These are phyloP conservation scores for Pochonia chlamydosporia DNA, from an alignment of 2,329 filamentous ascomycete genomes.

Conservation along the genomic window DNA sequence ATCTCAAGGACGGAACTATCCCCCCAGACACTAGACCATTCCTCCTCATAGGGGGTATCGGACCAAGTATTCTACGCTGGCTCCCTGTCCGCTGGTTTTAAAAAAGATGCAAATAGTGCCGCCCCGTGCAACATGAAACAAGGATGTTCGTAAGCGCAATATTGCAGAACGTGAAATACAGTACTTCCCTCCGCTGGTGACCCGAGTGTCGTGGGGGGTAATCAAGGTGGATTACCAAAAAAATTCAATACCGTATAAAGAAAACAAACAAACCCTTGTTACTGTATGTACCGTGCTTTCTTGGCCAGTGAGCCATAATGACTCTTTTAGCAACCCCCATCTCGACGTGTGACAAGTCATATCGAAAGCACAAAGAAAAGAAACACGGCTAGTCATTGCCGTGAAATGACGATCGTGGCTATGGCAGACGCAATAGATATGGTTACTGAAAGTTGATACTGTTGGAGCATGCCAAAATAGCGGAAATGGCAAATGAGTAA, in stretches of 20 bases:
- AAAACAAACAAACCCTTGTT: neutral
- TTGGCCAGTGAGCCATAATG: too few species aligned
- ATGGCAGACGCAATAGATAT: neutral
- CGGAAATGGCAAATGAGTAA: neutral
- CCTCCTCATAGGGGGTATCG: neutral
- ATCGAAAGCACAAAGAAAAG: neutral
- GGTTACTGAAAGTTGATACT: neutral
- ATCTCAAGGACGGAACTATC: neutral
- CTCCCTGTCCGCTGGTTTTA: neutral
- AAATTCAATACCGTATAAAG: neutral
- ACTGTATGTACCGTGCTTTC: neutral
- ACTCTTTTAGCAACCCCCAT: neutral
- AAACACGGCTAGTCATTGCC: neutral
- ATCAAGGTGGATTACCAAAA: neutral
- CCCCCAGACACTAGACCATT: too few species aligned
- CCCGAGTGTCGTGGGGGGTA: too few species aligned
- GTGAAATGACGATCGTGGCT: neutral
- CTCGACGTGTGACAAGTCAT: neutral
- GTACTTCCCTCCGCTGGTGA: neutral
- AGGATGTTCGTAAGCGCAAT: neutral
- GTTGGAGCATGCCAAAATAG: neutral
- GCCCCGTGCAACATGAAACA: neutral
- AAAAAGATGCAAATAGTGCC: neutral
- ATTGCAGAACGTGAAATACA: neutral
- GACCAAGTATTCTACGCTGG: neutral